phyloP scores from a whole-genome alignment of 257 asterid species.

The Solanum medicagineum region DNA sequence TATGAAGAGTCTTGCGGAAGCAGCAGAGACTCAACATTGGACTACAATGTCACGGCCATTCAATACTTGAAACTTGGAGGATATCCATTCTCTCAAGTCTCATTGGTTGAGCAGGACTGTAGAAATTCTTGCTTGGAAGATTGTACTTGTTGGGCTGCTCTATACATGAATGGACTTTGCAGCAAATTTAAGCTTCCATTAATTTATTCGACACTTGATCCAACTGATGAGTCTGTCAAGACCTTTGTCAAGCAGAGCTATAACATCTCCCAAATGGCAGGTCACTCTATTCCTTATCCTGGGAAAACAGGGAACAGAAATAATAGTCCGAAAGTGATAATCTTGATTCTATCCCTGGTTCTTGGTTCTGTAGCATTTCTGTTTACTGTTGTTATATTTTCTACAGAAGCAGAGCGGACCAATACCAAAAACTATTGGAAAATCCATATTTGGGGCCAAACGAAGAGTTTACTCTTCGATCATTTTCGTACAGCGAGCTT shows the following conservation, averaged over 20 bases:
- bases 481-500: conserved; percentile 20
- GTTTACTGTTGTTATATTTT: neutral
- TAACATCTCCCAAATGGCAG: neutral
- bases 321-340: neutral
- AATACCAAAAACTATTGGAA: neutral
- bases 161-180: conserved; percentile 10
- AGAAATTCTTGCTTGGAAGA: conserved; percentile 24
- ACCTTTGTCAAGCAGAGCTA: conserved; percentile 12
- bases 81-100: neutral
- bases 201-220: conserved; percentile 12
- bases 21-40: neutral
- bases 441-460: neutral
- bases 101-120: conserved; percentile 15
- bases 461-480: conserved; percentile 18
- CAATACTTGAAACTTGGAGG: neutral
- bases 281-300: neutral
- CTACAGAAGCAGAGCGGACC: neutral
- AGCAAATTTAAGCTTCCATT: conserved; percentile 40
- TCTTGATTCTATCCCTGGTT: neutral
- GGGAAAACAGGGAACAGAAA: neutral
- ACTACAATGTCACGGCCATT: conserved; percentile 2
- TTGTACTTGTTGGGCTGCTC: conserved; percentile 42
- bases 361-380: conserved; percentile 4
- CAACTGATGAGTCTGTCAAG: neutral
- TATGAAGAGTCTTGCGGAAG: conserved; percentile 6